Evolutionary conservation across 805 yeast species (phyloP).

Genomic region (Ogataea neopini): DNA sequence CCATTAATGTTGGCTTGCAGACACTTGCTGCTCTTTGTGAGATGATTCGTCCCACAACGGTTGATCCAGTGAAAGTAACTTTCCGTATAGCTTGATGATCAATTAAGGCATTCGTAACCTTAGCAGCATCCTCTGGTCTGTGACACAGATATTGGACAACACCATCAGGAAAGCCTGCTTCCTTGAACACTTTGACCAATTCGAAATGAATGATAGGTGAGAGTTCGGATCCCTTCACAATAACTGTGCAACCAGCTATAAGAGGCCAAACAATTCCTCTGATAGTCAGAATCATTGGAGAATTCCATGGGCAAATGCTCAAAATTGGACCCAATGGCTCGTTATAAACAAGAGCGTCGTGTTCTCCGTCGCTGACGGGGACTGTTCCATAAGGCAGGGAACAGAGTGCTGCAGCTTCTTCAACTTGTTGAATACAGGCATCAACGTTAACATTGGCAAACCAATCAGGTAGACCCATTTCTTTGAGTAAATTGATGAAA

Average conservation of each 20-base stretch:
- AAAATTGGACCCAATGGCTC: conserved; percentile 12
- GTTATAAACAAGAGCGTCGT: conserved; percentile 5
- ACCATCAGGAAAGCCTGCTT: conserved; percentile 10
- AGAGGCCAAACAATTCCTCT: conserved; percentile 13
- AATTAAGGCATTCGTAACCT: conserved; percentile 2
- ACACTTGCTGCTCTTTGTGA: conserved; percentile 81
- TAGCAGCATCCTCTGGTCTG: conserved; percentile 8
- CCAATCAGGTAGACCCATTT: conserved; percentile 9
- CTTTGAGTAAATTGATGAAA: conserved; percentile 1
- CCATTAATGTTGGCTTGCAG: conserved; percentile 76
- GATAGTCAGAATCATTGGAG: conserved; percentile 8
- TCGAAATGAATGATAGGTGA: conserved; percentile 12
- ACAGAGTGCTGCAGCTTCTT: conserved; percentile 12
- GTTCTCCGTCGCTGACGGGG: conserved; percentile 1
- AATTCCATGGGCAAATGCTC: conserved; percentile 13
- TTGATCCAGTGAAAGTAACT: conserved; percentile 85
- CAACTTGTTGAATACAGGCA: conserved; percentile 3
- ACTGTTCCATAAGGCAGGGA: conserved; percentile 5
- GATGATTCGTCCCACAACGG: conserved; percentile 70
- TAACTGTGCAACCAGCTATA: conserved; percentile 11
- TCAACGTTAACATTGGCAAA: conserved; percentile 10
- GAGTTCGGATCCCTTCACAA: conserved; percentile 10
- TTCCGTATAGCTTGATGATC: conserved; percentile 35
- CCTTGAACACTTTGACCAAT: conserved; percentile 5
- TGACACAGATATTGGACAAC: conserved; percentile 10